Conservation (phyloP, 1,139 yeast species). For the Pneumocystis canis region DNA sequence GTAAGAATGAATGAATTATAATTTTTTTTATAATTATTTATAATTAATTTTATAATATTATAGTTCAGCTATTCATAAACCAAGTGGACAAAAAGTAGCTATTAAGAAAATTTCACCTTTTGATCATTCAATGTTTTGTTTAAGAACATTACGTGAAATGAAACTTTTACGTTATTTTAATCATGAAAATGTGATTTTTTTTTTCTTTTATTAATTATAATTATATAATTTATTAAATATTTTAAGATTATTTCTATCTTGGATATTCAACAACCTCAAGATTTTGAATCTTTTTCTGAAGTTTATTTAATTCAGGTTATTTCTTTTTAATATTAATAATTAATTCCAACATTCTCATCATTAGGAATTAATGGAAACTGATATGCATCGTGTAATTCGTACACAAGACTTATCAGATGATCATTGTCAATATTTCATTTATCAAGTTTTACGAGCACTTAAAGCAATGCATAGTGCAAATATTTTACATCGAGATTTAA, state of each 20-base stretch:
- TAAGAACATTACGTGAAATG: conserved; percentile 78
- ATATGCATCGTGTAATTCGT: conserved; percentile 75
- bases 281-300: conserved; percentile 62
- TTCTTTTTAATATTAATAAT: background rate
- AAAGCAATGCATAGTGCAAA: conserved; percentile 84
- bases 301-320: conserved; percentile 63
- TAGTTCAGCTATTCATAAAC: conserved; percentile 66
- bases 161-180: conserved; percentile 73
- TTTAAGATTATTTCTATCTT: conserved; percentile 55
- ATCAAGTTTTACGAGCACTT: conserved; percentile 79
- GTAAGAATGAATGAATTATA: conserved; percentile 6
- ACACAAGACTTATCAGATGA: conserved; percentile 79
- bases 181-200: conserved; percentile 51
- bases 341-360: no score
- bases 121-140: conserved; percentile 79
- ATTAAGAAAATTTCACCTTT: conserved; percentile 91
- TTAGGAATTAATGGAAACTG: conserved; percentile 88
- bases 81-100: conserved; percentile 81
- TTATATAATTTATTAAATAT: background rate
- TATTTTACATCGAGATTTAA: conserved; percentile 82
- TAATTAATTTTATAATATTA: background rate
- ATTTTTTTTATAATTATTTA: background rate
- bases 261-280: conserved; percentile 78
- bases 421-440: conserved; percentile 83
- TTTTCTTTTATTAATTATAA: background rate